These are phyloP conservation scores for Lactarius akahatsu DNA, from an alignment of 768 basidiomycete genomes.

Conservation along the genomic window DNA sequence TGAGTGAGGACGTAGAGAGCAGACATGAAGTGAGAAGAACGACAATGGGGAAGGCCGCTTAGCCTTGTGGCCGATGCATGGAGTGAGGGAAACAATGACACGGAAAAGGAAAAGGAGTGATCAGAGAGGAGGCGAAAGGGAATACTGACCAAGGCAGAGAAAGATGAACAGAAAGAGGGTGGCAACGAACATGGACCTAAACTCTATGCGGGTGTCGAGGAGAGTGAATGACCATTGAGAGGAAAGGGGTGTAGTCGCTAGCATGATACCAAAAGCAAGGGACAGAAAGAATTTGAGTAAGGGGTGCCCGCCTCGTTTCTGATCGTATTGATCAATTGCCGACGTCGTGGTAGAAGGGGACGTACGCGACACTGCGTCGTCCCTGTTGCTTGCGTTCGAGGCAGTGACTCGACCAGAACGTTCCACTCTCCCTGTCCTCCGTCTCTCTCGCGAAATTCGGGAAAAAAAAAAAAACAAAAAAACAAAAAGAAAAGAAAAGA, in stretches of 20 bases:
- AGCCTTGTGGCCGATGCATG: conserved; percentile 7
- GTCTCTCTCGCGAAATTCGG: neutral
- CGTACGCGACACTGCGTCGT: conserved; percentile 23
- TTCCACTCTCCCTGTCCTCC: neutral
- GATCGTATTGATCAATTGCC: conserved; percentile 17
- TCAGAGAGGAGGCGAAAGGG: conserved; percentile 21
- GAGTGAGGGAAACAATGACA: conserved; percentile 17
- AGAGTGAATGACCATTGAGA: conserved; percentile 47
- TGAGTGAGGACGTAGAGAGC: conserved; percentile 27
- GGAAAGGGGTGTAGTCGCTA: conserved; percentile 32
- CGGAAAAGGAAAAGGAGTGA: conserved; percentile 15
- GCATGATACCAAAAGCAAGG: conserved; percentile 21
- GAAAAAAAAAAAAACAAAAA: neutral
- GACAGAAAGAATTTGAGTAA: conserved; percentile 20
- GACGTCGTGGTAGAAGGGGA: conserved; percentile 21
- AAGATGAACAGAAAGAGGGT: conserved; percentile 66
- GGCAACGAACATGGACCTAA: conserved; percentile 69
- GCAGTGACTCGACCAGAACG: neutral
- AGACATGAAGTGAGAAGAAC: conserved; percentile 10
- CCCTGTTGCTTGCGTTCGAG: neutral
- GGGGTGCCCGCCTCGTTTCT: neutral
- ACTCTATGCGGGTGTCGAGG: conserved; percentile 57
- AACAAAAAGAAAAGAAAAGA: neutral
- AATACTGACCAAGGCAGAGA: conserved; percentile 66
- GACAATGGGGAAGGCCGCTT: conserved; percentile 2